Evolutionary conservation across 768 basidiomycete species (phyloP).

Genomic region (Phaffia australis): DNA sequence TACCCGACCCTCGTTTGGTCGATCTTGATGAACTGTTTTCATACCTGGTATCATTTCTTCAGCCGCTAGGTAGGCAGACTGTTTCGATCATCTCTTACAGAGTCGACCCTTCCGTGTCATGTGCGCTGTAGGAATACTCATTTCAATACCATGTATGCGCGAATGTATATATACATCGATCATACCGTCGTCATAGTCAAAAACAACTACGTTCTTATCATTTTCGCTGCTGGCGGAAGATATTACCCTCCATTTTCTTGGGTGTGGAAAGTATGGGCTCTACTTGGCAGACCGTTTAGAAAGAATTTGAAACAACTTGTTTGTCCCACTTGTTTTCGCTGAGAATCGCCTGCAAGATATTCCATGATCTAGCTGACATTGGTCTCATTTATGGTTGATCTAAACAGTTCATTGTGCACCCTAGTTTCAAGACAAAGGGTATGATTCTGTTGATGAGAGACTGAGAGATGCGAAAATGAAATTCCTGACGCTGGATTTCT

Average conservation of each 20-base stretch:
- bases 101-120: too few species aligned
- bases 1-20: constrained; percentile 56
- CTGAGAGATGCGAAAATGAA: too few species aligned
- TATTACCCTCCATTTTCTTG: constrained; percentile 75
- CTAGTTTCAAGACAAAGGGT: constrained; percentile 83
- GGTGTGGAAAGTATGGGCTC: constrained; percentile 83
- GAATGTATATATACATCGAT: constrained; percentile 1
- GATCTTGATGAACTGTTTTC: constrained; percentile 65
- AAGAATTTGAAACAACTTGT: constrained; percentile 79
- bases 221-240: constrained; percentile 67
- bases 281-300: constrained; percentile 67
- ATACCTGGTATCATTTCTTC: constrained; percentile 42
- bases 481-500: not conserved
- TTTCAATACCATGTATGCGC: constrained; percentile 2
- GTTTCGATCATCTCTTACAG: constrained; percentile 23
- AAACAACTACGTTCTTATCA: constrained; percentile 76
- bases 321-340: constrained; percentile 30
- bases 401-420: constrained; percentile 68
- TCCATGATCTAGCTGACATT: not conserved
- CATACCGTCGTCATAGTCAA: constrained; percentile 54
- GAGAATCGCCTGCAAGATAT: not conserved
- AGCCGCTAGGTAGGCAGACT: constrained; percentile 2
- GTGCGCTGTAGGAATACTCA: constrained; percentile 55
- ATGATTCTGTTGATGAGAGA: constrained; percentile 31
- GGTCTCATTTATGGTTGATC: too few species aligned